Conservation (phyloP, 768 basidiomycete species). For the Baorangia bicolor region DNA sequence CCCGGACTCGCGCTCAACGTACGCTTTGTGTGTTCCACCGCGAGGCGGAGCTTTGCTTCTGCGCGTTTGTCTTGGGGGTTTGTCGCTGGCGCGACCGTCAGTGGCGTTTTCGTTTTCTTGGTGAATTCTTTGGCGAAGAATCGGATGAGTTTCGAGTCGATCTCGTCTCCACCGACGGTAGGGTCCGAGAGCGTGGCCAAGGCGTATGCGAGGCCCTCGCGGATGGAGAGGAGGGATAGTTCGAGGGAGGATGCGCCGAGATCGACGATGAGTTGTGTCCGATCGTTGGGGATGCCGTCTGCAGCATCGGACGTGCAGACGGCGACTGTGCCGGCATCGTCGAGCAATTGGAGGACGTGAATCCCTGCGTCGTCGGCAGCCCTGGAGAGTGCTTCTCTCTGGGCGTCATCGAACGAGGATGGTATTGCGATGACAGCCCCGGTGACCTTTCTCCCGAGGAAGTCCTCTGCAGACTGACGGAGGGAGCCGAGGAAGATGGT, state of each 20-base stretch:
- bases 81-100: conserved; percentile 61
- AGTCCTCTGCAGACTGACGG: conserved; percentile 84
- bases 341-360: conserved; percentile 79
- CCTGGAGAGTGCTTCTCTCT: conserved; percentile 66
- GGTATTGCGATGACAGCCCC: conserved; percentile 88
- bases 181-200: conserved; percentile 50
- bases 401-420: conserved; percentile 64
- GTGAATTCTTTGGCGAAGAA: conserved; percentile 96
- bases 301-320: conserved; percentile 51
- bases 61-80: conserved; percentile 72
- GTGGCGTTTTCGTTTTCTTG: conserved; percentile 85
- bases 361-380: conserved; percentile 83
- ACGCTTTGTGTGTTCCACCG: conserved; percentile 93
- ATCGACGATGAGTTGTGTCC: conserved; percentile 80
- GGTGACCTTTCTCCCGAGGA: conserved; percentile 74
- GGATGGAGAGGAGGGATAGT: conserved; percentile 68
- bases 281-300: conserved; percentile 49
- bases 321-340: conserved; percentile 77
- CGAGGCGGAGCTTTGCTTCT: conserved; percentile 89
- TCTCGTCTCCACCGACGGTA: conserved; percentile 61
- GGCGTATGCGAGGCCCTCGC: conserved; percentile 69
- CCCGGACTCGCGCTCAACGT: conserved; percentile 84
- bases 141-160: conserved; percentile 82
- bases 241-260: conserved; percentile 74
- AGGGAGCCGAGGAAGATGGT: conserved; percentile 85